These are phyloP conservation scores for Acorus gramineus DNA, from an alignment of 106 monocot genomes.

Conservation along the genomic window DNA sequence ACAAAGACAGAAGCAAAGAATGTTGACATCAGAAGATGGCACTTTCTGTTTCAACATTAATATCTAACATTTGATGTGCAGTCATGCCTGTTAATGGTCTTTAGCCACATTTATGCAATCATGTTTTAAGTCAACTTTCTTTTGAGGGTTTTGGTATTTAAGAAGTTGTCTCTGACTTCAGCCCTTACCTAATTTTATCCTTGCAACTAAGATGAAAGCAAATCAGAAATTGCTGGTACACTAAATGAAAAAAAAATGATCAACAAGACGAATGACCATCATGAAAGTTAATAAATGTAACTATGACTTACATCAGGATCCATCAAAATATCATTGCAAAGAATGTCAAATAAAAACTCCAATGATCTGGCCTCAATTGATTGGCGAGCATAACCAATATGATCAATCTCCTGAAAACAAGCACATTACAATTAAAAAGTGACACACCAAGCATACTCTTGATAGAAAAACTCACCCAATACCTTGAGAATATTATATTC, in stretches of 20 bases:
- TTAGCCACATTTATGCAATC: too few relatives aligned
- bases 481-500: conserved; percentile 31
- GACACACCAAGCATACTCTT: background rate
- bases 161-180: too few relatives aligned
- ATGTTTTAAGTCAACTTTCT: too few relatives aligned
- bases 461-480: conserved; percentile 1
- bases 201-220: too few relatives aligned
- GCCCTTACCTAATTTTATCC: too few relatives aligned
- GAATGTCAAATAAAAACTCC: conserved; percentile 54
- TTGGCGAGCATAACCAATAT: conserved; percentile 64
- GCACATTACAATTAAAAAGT: background rate
- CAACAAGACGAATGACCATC: background rate
- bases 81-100: too few relatives aligned
- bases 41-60: background rate
- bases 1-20: too few relatives aligned
- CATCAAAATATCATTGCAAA: conserved; percentile 35
- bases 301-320: conserved; percentile 69
- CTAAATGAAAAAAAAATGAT: background rate
- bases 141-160: too few relatives aligned
- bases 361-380: conserved; percentile 51
- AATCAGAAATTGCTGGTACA: too few relatives aligned
- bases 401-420: conserved; percentile 67
- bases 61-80: too few relatives aligned
- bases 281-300: background rate
- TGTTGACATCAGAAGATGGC: too few relatives aligned